Evolutionary conservation across 1,284 basidiomycete species (phyloP), one percentile per base, ranked within the genome.

Genomic region (Apiotrichum gracile): DNA sequence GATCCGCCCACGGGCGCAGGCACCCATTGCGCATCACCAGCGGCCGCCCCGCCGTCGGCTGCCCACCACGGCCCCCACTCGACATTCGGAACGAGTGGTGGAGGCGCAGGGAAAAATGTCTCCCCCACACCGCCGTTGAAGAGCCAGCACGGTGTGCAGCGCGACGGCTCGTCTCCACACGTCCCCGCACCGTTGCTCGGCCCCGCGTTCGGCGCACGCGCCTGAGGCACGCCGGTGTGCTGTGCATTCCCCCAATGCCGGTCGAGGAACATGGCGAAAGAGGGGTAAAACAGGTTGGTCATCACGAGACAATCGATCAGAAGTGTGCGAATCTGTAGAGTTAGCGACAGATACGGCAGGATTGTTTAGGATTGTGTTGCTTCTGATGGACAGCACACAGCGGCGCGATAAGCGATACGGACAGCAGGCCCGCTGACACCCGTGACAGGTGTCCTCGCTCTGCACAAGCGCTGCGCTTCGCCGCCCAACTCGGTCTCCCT

Each of bases 251-350:
- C 21, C 3, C 4, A 45, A 14, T 45, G 43, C 24, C 63, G 82
- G 75, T 55, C 81, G 27, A 86, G 83, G 71, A 91, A 92, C 48
- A 90, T 81, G 42, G 88, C 85, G 44, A 96, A 81, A 12, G 91
- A 89, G 5, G 91, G 91, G 66, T 92, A 97, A 71, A 94, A 89
- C 47, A 98, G 84, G 38, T 89, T 91, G 43, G 92, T 94, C 77
- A 98, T 97, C 66, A 97, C 89, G 56, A 97, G 81, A 55, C 88
- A 87, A 52, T 91, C 94, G 55, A 96, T 86, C 58, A 98, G 82
- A 64, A 98, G 86, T 33, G 96, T 87, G 49, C 91, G 85, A 51
- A 94, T 93, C 78, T 96, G 90, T 33, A 24, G 27, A 14, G 21
- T 35, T 6, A 17, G 25, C 34, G 26, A 21, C 27, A 24, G 25